These are phyloP conservation scores for Fusarium burgessii DNA, from an alignment of 2,329 filamentous ascomycete genomes.

Conservation along the genomic window DNA sequence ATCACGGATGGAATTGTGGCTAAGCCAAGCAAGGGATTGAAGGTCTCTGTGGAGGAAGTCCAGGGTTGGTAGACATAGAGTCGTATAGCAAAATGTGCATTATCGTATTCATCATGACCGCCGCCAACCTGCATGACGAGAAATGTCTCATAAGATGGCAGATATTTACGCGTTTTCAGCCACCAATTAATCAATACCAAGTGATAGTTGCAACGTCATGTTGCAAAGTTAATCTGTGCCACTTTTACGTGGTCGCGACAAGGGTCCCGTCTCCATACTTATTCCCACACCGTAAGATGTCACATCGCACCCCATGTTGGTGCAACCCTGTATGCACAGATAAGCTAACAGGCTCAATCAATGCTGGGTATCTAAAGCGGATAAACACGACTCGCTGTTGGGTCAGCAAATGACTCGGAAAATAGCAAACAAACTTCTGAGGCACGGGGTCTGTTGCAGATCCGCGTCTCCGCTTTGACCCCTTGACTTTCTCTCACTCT, in stretches of 20 bases:
- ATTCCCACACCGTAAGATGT: conserved; percentile 25
- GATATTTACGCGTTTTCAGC: background rate
- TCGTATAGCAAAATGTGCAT: background rate
- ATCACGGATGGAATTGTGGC: conserved; percentile 39
- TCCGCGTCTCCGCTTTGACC: background rate
- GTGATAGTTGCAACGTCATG: background rate
- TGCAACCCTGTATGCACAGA: background rate
- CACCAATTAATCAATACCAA: background rate
- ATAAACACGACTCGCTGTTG: background rate
- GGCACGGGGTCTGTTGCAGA: background rate
- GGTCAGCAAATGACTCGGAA: background rate
- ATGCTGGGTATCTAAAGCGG: conserved; percentile 4
- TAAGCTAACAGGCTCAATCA: background rate
- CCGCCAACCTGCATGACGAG: background rate
- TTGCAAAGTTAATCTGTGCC: conserved; percentile 1
- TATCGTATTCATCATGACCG: background rate
- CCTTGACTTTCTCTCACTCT: background rate
- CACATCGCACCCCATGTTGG: background rate
- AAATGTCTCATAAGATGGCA: background rate
- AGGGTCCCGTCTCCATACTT: background rate
- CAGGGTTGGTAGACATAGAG: conserved; percentile 26
- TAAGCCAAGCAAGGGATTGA: conserved; percentile 26
- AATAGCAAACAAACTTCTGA: background rate
- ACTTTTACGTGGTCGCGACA: background rate
- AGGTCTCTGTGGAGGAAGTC: conserved; percentile 6